Conservation (phyloP, 257 asterid species). For the Solanum infundibuliforme region DNA sequence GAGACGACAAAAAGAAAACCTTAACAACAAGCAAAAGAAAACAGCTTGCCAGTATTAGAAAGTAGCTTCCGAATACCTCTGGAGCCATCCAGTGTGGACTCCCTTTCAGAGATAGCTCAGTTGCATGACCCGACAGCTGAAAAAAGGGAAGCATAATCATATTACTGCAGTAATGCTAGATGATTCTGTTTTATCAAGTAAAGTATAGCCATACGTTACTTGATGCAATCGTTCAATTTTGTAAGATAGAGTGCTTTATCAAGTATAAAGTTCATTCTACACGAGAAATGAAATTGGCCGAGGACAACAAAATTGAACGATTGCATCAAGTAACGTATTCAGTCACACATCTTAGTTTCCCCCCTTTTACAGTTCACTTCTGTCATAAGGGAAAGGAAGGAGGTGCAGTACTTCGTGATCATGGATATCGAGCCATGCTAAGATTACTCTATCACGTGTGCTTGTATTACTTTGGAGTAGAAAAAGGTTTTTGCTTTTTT, state of each 20-base stretch:
- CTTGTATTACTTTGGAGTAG: neutral
- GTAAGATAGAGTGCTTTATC: neutral
- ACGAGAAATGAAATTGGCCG: neutral
- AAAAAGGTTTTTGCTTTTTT: neutral
- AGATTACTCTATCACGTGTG: neutral
- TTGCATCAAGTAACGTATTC: neutral
- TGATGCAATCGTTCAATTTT: neutral
- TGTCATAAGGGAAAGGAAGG: neutral
- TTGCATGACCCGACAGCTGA: conserved; percentile 42
- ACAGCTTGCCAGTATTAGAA: neutral
- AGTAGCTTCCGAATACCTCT: conserved; percentile 37
- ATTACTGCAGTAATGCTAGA: neutral
- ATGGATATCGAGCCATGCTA: neutral
- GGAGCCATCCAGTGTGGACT: conserved; percentile 98
- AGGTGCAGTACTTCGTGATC: neutral
- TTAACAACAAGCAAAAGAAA: neutral
- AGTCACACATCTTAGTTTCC: neutral
- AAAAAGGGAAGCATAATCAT: neutral
- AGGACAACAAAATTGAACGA: neutral
- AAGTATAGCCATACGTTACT: neutral
- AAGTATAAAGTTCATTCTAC: neutral
- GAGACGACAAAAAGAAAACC: neutral
- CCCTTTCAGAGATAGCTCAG: conserved; percentile 67
- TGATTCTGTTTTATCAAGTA: neutral
- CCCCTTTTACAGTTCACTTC: neutral